These are phyloP conservation scores for Solanum verrucosum DNA, from an alignment of 257 asterid genomes.

Conservation along the genomic window DNA sequence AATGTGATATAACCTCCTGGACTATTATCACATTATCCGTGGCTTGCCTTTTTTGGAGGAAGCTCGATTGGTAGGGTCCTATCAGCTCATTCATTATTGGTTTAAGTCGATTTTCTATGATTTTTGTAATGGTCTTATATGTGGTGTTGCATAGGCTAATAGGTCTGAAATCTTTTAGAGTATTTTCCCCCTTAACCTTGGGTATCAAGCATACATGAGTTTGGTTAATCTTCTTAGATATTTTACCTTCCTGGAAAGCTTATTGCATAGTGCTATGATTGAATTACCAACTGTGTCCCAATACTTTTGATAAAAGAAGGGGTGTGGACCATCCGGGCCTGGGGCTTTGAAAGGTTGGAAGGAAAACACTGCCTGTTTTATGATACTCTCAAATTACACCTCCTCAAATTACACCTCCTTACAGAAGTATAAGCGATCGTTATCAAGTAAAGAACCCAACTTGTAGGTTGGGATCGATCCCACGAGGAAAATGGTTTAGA, in stretches of 20 bases:
- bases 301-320: neutral
- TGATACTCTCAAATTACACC: no score
- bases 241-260: neutral
- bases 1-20: neutral
- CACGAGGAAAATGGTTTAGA: no score
- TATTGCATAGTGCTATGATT: no score
- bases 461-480: no score
- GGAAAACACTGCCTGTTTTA: neutral
- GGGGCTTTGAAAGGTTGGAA: neutral
- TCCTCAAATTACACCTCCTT: no score
- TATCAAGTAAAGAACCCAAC: no score
- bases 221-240: no score
- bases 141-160: neutral
- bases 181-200: neutral
- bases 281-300: neutral
- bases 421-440: no score
- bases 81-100: neutral
- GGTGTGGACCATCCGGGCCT: neutral
- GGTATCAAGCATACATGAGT: neutral
- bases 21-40: neutral
- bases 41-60: neutral
- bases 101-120: no score
- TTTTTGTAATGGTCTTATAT: neutral
- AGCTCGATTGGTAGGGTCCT: neutral
- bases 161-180: neutral